Conservation (phyloP, 2,329 filamentous ascomycete species). For the Paraphaeosphaeria sporulosa region DNA sequence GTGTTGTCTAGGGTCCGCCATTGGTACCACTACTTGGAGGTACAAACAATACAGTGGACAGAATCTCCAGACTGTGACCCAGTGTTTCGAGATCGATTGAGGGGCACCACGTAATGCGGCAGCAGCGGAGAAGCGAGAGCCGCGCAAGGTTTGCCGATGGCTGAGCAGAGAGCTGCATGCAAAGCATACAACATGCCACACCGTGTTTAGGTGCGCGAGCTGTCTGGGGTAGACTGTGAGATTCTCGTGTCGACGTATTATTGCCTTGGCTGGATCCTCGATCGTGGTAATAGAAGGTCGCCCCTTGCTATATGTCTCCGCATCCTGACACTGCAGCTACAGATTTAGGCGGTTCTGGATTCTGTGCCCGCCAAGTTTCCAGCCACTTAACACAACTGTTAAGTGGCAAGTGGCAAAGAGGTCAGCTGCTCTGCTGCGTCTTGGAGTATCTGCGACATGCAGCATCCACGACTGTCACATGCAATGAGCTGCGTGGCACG, state of each 20-base stretch:
- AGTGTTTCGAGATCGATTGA: constrained; percentile 22
- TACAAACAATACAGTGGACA: constrained; percentile 3
- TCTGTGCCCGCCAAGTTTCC: constrained; percentile 19
- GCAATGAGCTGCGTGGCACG: constrained; percentile 20
- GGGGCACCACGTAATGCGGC: constrained; percentile 20
- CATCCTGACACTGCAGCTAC: constrained; percentile 29
- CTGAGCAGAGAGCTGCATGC: constrained; percentile 27
- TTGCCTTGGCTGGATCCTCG: constrained; percentile 22
- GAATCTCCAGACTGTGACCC: constrained; percentile 9
- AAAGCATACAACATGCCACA: constrained; percentile 33
- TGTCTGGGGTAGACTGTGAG: constrained; percentile 25
- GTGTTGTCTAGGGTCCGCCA: neutral
- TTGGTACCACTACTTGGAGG: neutral
- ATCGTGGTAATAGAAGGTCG: constrained; percentile 21
- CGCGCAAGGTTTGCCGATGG: constrained; percentile 22
- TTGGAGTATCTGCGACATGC: constrained; percentile 32
- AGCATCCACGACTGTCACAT: constrained; percentile 30
- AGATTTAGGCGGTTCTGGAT: constrained; percentile 17
- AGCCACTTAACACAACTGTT: constrained; percentile 20
- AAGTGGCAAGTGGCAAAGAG: constrained; percentile 19
- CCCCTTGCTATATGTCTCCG: constrained; percentile 29
- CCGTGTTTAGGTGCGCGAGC: constrained; percentile 21
- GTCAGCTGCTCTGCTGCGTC: constrained; percentile 13
- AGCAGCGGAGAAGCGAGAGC: constrained; percentile 24
- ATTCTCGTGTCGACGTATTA: constrained; percentile 20